phyloP scores from a whole-genome alignment of 306 rosid genomes.

The Vigna trinervia region DNA sequence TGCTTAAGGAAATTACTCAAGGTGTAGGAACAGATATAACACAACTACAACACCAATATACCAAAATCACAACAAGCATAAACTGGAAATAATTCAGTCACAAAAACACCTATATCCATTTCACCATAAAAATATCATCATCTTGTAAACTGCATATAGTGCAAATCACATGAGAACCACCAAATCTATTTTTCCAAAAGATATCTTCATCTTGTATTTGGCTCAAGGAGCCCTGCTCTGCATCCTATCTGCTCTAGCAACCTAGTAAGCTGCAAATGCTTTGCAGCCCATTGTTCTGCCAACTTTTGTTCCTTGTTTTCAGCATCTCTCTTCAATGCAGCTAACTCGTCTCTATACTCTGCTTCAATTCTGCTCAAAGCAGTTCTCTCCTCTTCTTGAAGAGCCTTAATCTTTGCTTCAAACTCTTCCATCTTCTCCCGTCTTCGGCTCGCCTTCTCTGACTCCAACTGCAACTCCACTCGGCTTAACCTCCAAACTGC shows the following conservation, averaged over 20 bases:
- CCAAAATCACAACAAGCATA: conserved; percentile 37
- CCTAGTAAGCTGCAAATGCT: conserved; percentile 69
- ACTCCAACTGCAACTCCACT: conserved; percentile 88
- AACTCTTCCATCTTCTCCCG: conserved; percentile 82
- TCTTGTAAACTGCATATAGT: conserved; percentile 48
- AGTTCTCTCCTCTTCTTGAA: conserved; percentile 73
- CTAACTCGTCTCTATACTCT: conserved; percentile 78
- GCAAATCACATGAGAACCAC: conserved; percentile 25
- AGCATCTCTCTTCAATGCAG: conserved; percentile 81
- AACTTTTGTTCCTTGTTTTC: conserved; percentile 89
- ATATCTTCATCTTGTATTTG: conserved; percentile 60
- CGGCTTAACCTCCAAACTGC: conserved; percentile 84
- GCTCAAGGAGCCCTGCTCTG: conserved; percentile 54
- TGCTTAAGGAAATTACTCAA: conserved; percentile 36
- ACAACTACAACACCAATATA: conserved; percentile 35
- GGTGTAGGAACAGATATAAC: conserved; percentile 34
- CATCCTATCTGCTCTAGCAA: conserved; percentile 82
- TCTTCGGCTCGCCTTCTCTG: conserved; percentile 76
- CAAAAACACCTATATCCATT: conserved; percentile 4
- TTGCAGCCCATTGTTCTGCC: conserved; percentile 90
- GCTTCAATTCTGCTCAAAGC: conserved; percentile 78
- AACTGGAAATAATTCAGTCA: conserved; percentile 24
- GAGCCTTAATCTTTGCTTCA: conserved; percentile 82
- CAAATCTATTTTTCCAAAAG: not conserved
- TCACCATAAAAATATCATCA: conserved; percentile 16